Percentiles rank a stretch among this genome's conserved stretches.
These are phyloP conservation scores for Bullera alba DNA, from an alignment of 768 basidiomycete species.

Conservation along the genomic window DNA sequence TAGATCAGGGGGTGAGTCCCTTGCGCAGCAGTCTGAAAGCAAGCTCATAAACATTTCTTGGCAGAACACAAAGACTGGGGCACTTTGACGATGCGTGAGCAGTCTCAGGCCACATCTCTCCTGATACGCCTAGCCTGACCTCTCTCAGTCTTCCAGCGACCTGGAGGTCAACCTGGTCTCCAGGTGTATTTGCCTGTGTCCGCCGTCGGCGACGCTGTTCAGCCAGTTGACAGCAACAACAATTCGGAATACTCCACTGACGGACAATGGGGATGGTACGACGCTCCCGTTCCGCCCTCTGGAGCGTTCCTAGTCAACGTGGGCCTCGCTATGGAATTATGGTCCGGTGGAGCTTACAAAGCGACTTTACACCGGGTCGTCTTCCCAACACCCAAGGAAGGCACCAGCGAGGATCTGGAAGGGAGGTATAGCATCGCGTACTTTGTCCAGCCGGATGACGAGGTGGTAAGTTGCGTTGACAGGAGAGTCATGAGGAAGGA, in stretches of 20 bases:
- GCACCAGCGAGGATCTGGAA: slow-evolving; percentile 1
- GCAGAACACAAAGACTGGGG: slow-evolving; percentile 23
- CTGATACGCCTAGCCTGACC: neutral
- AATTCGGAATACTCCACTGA: neutral
- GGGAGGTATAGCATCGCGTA: slow-evolving; percentile 14
- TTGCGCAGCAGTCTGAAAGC: neutral
- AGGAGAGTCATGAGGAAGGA: neutral
- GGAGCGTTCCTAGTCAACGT: slow-evolving; percentile 19
- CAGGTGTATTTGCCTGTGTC: slow-evolving; percentile 15
- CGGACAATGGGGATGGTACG: slow-evolving; percentile 7
- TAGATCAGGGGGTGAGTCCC: slow-evolving; percentile 14
- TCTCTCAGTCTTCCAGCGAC: slow-evolving; percentile 12
- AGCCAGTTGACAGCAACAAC: neutral
- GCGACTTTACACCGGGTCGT: slow-evolving; percentile 18
- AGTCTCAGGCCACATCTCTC: neutral
- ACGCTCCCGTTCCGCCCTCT: slow-evolving; percentile 11
- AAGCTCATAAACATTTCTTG: neutral
- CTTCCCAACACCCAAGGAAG: slow-evolving; percentile 3
- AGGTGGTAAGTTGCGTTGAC: slow-evolving; percentile 7
- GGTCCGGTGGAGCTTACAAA: slow-evolving; percentile 14
- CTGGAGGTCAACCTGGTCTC: slow-evolving; percentile 11
- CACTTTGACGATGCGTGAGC: slow-evolving; percentile 13
- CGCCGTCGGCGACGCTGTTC: neutral
- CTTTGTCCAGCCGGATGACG: slow-evolving; percentile 21
- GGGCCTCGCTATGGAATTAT: slow-evolving; percentile 17